These are phyloP conservation scores for Fusarium agapanthi DNA, from an alignment of 2,329 filamentous ascomycete genomes.

Conservation along the genomic window DNA sequence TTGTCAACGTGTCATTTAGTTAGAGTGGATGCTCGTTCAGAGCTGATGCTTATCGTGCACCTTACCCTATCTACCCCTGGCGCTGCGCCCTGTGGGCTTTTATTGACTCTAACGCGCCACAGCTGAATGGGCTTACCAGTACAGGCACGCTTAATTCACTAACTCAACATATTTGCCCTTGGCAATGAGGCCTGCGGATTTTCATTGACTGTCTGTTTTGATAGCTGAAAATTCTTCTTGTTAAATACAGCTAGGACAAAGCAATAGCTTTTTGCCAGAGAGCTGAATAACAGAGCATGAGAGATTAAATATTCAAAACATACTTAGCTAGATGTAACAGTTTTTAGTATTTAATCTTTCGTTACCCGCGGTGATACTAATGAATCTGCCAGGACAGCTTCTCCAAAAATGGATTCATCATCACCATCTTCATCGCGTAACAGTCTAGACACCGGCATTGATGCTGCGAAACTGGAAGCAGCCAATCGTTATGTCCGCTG, in stretches of 20 bases:
- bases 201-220: neutral
- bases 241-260: neutral
- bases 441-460: slow-evolving; percentile 9
- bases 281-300: neutral
- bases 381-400: neutral
- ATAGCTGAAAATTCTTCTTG: neutral
- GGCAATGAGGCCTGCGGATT: neutral
- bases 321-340: neutral
- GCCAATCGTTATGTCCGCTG: slow-evolving; percentile 29
- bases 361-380: neutral
- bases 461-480: slow-evolving; percentile 23
- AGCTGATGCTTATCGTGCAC: neutral
- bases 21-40: neutral
- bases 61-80: neutral
- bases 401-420: slow-evolving; percentile 2
- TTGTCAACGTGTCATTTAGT: neutral
- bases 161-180: neutral
- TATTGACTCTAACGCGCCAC: neutral
- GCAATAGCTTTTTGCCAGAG: neutral
- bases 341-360: neutral
- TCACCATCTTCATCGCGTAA: neutral
- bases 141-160: neutral
- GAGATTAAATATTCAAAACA: neutral
- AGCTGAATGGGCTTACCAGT: neutral
- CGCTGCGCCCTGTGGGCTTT: neutral